Conservation (phyloP, 345 rosid species). For the Eucalyptus caleyi region DNA sequence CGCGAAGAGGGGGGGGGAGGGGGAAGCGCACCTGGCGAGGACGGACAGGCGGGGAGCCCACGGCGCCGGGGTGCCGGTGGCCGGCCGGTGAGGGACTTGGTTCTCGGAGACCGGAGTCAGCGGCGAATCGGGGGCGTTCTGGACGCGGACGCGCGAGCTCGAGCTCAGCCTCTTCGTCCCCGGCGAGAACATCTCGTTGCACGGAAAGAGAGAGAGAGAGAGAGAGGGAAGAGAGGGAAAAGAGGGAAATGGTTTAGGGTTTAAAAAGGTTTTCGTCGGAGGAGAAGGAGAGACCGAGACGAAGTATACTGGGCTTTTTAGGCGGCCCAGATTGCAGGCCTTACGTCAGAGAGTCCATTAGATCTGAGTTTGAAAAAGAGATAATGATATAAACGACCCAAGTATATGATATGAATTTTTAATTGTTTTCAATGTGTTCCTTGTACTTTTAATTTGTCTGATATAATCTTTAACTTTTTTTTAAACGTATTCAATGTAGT, state of each 20-base stretch:
- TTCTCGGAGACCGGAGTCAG: conserved; percentile 35
- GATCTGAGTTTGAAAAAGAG: not conserved
- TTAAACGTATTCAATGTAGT: fast-evolving
- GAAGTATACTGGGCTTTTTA: not conserved
- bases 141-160: conserved; percentile 26
- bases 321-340: not conserved
- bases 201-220: not conserved
- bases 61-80: conserved; percentile 83
- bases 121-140: conserved; percentile 34
- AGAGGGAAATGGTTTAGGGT: not conserved
- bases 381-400: fast-evolving
- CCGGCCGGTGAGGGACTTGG: conserved; percentile 54
- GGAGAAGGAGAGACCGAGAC: not conserved
- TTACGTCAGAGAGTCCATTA: not conserved
- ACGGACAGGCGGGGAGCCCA: conserved; percentile 90
- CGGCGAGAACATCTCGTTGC: conserved; percentile 63
- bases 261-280: not conserved
- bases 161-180: conserved; percentile 36
- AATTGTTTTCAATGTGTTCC: fast-evolving
- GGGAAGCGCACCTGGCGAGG: conserved; percentile 54
- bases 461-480: fast-evolving
- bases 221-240: not conserved
- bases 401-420: not conserved
- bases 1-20: too few species aligned
- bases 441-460: fast-evolving